phyloP scores from a whole-genome alignment of 768 basidiomycete genomes.

The Rhizopogon vesiculosus region DNA sequence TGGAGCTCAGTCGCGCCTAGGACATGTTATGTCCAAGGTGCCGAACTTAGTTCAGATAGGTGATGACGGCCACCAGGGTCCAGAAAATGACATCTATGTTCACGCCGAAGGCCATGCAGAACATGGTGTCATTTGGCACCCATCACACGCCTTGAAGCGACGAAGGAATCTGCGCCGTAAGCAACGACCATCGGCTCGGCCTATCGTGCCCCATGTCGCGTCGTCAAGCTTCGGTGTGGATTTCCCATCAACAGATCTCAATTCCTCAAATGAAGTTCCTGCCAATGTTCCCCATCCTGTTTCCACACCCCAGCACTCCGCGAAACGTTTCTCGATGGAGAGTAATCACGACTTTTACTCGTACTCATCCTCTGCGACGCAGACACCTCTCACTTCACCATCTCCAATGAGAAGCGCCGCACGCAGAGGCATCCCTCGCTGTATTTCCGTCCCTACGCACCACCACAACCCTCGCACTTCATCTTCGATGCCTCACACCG shows the following conservation, averaged over 20 bases:
- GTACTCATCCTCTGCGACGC: neutral
- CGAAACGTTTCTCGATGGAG: neutral
- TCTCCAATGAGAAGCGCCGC: neutral
- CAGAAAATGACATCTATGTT: neutral
- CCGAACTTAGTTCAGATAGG: neutral
- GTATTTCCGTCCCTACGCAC: neutral
- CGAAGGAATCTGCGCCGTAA: neutral
- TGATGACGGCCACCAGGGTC: neutral
- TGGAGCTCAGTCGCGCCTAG: neutral
- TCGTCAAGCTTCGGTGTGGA: neutral
- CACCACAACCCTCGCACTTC: neutral
- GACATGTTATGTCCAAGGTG: neutral
- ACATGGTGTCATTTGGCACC: neutral
- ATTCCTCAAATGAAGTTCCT: no score
- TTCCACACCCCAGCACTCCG: neutral
- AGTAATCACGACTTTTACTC: neutral
- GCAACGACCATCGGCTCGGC: neutral
- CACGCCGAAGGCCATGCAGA: no score
- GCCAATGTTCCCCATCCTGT: no score
- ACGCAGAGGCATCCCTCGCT: neutral
- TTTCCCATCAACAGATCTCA: neutral
- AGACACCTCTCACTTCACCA: neutral
- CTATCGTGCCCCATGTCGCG: neutral
- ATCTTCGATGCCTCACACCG: neutral
- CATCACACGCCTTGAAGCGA: no score